Evolutionary conservation across 352 stramenopile genomes (phyloP).

Genomic region (Pythium graminicola): DNA sequence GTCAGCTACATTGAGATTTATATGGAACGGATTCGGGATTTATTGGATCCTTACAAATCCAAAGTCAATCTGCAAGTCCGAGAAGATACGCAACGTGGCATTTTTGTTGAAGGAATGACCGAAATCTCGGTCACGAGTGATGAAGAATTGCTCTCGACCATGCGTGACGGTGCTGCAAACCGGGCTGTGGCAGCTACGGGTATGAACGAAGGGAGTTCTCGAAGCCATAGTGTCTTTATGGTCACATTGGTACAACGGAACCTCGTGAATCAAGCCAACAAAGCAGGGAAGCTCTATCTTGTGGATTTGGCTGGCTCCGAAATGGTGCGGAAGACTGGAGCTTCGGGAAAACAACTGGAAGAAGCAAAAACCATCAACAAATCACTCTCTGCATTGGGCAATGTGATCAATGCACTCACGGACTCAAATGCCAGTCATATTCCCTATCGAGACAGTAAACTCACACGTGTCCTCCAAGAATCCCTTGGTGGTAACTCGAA

Average conservation of each 20-base stretch:
- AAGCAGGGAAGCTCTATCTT: slow-evolving; percentile 88
- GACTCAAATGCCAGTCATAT: slow-evolving; percentile 74
- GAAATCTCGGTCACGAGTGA: slow-evolving; percentile 91
- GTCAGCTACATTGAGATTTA: slow-evolving; percentile 96
- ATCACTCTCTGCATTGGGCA: slow-evolving; percentile 89
- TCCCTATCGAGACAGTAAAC: slow-evolving; percentile 88
- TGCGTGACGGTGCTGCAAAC: slow-evolving; percentile 75
- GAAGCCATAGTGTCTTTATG: slow-evolving; percentile 91
- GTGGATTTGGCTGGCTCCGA: slow-evolving; percentile 93
- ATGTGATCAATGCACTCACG: slow-evolving; percentile 93
- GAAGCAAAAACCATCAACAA: slow-evolving; percentile 97
- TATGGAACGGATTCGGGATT: slow-evolving; percentile 92
- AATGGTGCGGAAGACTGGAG: slow-evolving; percentile 91
- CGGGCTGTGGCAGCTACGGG: slow-evolving; percentile 85
- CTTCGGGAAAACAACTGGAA: slow-evolving; percentile 87
- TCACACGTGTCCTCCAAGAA: slow-evolving; percentile 91
- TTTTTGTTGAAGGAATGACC: slow-evolving; percentile 92
- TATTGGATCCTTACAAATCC: slow-evolving; percentile 89
- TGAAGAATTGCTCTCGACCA: slow-evolving; percentile 81
- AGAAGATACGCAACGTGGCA: slow-evolving; percentile 81
- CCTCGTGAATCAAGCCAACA: slow-evolving; percentile 80
- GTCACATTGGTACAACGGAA: slow-evolving; percentile 86
- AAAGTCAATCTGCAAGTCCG: slow-evolving; percentile 89
- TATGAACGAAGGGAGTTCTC: slow-evolving; percentile 92
- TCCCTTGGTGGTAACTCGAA: slow-evolving; percentile 92